These are phyloP conservation scores for Diaporthe citrichinensis DNA, from an alignment of 2,329 filamentous ascomycete genomes.

Conservation along the genomic window DNA sequence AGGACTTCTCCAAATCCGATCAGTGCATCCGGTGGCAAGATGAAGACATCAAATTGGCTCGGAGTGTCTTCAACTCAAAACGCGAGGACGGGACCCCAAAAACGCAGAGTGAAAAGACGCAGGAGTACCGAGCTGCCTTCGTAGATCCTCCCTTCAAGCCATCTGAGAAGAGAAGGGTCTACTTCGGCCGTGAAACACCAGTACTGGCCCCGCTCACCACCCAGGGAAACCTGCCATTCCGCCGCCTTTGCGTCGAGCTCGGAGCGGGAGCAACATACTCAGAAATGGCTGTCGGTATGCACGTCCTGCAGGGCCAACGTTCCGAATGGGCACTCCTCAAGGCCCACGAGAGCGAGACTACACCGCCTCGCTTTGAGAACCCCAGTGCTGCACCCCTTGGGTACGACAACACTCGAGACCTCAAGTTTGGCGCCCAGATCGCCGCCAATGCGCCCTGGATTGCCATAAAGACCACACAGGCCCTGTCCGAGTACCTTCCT, in stretches of 20 bases:
- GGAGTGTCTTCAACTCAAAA: conserved; percentile 58
- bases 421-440: conserved; percentile 94
- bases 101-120: conserved; percentile 55
- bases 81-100: conserved; percentile 45
- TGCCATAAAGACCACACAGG: conserved; percentile 89
- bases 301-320: conserved; percentile 89
- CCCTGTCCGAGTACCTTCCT: conserved; percentile 82
- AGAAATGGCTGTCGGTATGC: conserved; percentile 96
- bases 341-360: conserved; percentile 86
- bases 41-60: conserved; percentile 67
- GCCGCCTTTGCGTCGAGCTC: conserved; percentile 88
- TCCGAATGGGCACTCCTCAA: conserved; percentile 96
- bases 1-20: conserved; percentile 80
- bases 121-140: conserved; percentile 84
- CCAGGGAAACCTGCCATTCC: conserved; percentile 95
- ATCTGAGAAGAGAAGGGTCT: conserved; percentile 93
- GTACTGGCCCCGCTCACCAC: conserved; percentile 95
- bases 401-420: conserved; percentile 86
- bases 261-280: conserved; percentile 96
- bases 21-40: conserved; percentile 84
- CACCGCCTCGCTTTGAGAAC: conserved; percentile 76
- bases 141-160: conserved; percentile 89
- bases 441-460: conserved; percentile 93
- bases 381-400: conserved; percentile 65
- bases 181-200: conserved; percentile 95